Evolutionary conservation across 306 rosid species (phyloP).

Genomic region (Datisca glomerata): DNA sequence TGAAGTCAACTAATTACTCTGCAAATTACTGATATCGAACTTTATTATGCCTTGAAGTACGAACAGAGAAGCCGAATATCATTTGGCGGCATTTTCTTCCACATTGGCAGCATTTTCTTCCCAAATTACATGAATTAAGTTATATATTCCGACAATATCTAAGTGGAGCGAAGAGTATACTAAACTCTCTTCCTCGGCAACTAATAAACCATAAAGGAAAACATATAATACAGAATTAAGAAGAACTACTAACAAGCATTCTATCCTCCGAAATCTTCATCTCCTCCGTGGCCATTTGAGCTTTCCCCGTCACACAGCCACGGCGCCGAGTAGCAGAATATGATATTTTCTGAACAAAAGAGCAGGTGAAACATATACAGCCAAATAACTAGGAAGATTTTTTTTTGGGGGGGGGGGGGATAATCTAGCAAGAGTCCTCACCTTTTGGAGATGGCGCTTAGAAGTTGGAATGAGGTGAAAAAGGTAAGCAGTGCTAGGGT

Average conservation of each 20-base stretch:
- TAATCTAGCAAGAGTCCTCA: not conserved
- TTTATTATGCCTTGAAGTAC: not conserved
- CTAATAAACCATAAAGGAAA: not conserved
- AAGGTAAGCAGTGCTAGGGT: conserved; percentile 16
- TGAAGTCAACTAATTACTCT: not conserved
- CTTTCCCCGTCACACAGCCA: conserved; percentile 19
- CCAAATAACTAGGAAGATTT: not conserved
- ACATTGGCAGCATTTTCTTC: not conserved
- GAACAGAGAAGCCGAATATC: not conserved
- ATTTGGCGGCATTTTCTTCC: not conserved
- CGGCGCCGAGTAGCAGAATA: conserved; percentile 28
- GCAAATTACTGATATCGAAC: not conserved
- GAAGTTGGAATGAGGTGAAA: conserved; percentile 4
- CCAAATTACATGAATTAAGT: too few relatives aligned
- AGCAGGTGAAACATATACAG: not conserved
- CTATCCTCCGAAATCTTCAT: conserved; percentile 41
- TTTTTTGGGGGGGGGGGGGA: not conserved
- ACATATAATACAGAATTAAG: conserved; percentile 1
- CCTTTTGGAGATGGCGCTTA: conserved; percentile 11
- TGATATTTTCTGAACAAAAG: conserved; percentile 24
- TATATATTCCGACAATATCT: too few relatives aligned
- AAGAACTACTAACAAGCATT: conserved; percentile 83
- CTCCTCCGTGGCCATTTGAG: conserved; percentile 55
- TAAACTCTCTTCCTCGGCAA: not conserved
- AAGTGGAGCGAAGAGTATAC: not conserved